Evolutionary conservation across 2,329 filamentous ascomycete genomes (phyloP), one percentile per base, ranked within the genome.

Genomic region (Xylogone sp.): DNA sequence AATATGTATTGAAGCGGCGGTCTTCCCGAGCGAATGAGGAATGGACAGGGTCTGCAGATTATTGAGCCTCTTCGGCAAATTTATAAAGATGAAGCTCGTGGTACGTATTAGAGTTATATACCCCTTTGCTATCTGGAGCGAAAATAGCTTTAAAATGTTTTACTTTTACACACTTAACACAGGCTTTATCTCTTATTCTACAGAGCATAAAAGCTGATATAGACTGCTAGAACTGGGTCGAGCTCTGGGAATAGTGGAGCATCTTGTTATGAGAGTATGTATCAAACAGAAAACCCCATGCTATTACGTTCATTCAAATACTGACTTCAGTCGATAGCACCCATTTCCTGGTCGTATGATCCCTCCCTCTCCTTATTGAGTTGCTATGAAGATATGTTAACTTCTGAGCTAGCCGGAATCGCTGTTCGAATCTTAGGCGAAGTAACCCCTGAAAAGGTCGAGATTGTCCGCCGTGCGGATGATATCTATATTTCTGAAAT

Each of bases 31-130:
- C 73, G 76, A 34, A 77, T 79, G 75, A 76, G 73, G 59, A 69
- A 75, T 13, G 75, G 74, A 39, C 67, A 71, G 59, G 69, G 69
- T 7, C 57, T 88, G 45, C 84, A 87, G 70, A 76, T 90, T 31
- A 88, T 94, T 55, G 88, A 95, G 72, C 88, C 88, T 1, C 80
- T 94, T 0, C 77, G 87, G 43, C 84, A 89, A 65, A 75, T 94
- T 24, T 93, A 92, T 79, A 94, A 94, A 68, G 88, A 94, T 61
- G 88, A 94, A 71, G 88, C 90, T 21, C 78, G 87, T 53, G 34
- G 34, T 39, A 39, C 34, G 34, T 39, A 27, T 27, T 10, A 27
- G 10, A 6, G 6, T 27, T 39, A 13, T 8, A 45, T 50, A 45
- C 45, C 18, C 48, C 42, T 31, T 50, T 50, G 4, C 42, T 50